phyloP scores from a whole-genome alignment of 2,329 filamentous ascomycete genomes.

The Fusarium beomiforme region DNA sequence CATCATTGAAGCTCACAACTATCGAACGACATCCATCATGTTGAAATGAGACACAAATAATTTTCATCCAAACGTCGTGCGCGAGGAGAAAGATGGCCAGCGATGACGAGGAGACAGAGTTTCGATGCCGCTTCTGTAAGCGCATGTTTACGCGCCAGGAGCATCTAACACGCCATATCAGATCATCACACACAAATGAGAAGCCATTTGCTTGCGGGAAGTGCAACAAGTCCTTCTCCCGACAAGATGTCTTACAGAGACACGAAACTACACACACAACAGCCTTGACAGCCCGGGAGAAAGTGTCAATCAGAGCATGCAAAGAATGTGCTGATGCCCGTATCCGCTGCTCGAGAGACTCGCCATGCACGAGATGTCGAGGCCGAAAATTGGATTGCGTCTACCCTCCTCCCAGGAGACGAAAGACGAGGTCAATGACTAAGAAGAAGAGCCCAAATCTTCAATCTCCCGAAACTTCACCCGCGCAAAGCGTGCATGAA shows the following conservation, averaged over 20 bases:
- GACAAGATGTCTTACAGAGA: slow-evolving; percentile 25
- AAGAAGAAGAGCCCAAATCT: not conserved
- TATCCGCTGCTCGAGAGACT: slow-evolving; percentile 29
- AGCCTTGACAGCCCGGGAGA: not conserved
- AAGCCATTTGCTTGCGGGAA: slow-evolving; percentile 22
- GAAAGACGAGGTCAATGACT: not conserved
- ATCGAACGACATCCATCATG: not conserved
- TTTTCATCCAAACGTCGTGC: not conserved
- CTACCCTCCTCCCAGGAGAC: slow-evolving; percentile 4
- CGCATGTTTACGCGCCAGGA: slow-evolving; percentile 21
- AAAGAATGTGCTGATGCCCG: slow-evolving; percentile 23
- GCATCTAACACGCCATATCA: slow-evolving; percentile 27
- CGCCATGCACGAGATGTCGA: slow-evolving; percentile 20
- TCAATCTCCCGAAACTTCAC: not conserved
- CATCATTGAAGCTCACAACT: not conserved
- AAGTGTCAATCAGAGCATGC: slow-evolving; percentile 19
- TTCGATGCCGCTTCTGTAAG: slow-evolving; percentile 1
- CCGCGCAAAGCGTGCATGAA: not conserved
- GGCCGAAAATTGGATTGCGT: slow-evolving; percentile 10
- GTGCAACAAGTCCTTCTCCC: slow-evolving; percentile 29
- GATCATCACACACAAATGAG: slow-evolving; percentile 26
- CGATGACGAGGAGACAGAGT: not conserved
- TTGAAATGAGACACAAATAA: not conserved
- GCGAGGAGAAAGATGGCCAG: not conserved
- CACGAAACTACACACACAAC: slow-evolving; percentile 16